Evolutionary conservation across 345 rosid species (phyloP).

Genomic region (Arabidopsis thaliana): TAIR10.1 NC_003076.8:4829501-4830000

Average conservation of each 20-base stretch:
- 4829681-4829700: conserved; percentile 69
- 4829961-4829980: conserved; percentile 3
- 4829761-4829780: background rate
- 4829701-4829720: conserved; percentile 47
- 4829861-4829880: conserved; percentile 38
- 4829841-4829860: conserved; percentile 57
- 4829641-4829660: conserved; percentile 33
- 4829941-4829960: background rate
- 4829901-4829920: conserved; percentile 32
- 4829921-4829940: conserved; percentile 5
- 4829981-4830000: conserved; percentile 36
- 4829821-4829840: conserved; percentile 46
- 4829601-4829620: conserved; percentile 72
- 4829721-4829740: conserved; percentile 45
- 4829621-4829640: conserved; percentile 63
- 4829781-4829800: conserved; percentile 42
- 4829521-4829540: background rate
- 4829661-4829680: conserved; percentile 71
- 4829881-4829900: background rate
- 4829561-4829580: conserved; percentile 46
- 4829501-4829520: background rate
- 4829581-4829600: conserved; percentile 69
- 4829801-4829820: conserved; percentile 65
- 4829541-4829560: background rate
- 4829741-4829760: conserved; percentile 65